These are phyloP conservation scores for Lactarius hatsudake DNA, from an alignment of 768 basidiomycete species.

Conservation along the genomic window DNA sequence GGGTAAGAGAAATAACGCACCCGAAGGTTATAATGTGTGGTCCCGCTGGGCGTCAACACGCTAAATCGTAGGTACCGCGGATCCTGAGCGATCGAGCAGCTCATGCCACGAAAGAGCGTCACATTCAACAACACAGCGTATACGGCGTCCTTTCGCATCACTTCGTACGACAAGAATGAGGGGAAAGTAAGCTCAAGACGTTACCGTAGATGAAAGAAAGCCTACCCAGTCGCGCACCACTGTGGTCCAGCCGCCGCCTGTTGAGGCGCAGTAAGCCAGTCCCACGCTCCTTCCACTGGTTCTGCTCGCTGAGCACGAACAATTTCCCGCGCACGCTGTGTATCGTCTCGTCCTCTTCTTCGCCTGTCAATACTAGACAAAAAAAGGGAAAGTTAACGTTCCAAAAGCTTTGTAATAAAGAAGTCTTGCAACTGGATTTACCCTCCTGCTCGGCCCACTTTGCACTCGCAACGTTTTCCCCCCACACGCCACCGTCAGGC, in stretches of 20 bases:
- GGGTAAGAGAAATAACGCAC: conserved; percentile 40
- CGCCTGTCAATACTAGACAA: conserved; percentile 63
- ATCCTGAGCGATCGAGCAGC: conserved; percentile 67
- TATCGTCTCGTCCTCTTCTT: conserved; percentile 78
- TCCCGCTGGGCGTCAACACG: conserved; percentile 57
- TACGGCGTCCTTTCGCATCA: conserved; percentile 86
- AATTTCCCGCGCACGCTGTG: conserved; percentile 78
- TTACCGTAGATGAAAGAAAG: conserved; percentile 8
- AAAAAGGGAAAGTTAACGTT: not conserved
- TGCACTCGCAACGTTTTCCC: conserved; percentile 47
- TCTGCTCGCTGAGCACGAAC: conserved; percentile 53
- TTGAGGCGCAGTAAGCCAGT: conserved; percentile 71
- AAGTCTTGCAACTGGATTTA: conserved; percentile 32
- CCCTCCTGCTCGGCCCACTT: conserved; percentile 68
- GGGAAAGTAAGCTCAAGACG: not conserved
- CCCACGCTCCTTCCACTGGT: conserved; percentile 77
- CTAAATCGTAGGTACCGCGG: conserved; percentile 78
- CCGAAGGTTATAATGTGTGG: conserved; percentile 73
- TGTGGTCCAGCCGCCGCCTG: conserved; percentile 58
- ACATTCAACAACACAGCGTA: conserved; percentile 71
- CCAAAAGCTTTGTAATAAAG: not conserved
- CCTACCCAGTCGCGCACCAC: conserved; percentile 66
- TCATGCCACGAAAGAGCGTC: conserved; percentile 76
- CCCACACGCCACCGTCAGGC: conserved; percentile 38
- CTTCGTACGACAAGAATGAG: conserved; percentile 36